Evolutionary conservation across 441 rosid species (phyloP).

Genomic region (Gossypium laxum): DNA sequence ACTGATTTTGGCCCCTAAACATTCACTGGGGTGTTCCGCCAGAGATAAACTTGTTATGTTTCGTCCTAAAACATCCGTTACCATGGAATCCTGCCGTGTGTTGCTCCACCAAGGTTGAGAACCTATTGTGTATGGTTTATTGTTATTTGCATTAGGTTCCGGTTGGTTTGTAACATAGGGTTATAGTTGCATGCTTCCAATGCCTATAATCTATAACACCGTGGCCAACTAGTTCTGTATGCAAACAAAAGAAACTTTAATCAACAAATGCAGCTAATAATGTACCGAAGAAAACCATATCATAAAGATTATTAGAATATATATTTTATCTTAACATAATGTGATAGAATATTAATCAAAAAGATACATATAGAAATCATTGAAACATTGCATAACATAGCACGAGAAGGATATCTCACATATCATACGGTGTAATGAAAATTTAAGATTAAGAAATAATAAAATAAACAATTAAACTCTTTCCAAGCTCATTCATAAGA

Average conservation of each 20-base stretch:
- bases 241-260: neutral
- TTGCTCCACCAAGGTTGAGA: conserved; percentile 31
- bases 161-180: conserved; percentile 8
- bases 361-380: neutral
- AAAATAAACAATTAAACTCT: neutral
- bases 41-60: conserved; percentile 10
- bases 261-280: neutral
- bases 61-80: conserved; percentile 13
- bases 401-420: neutral
- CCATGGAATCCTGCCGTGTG: conserved; percentile 7
- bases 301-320: neutral
- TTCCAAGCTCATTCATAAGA: neutral
- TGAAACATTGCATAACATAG: neutral
- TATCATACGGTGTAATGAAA: neutral
- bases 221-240: neutral
- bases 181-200: conserved; percentile 19
- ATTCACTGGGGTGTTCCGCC: neutral
- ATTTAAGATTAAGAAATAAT: no score
- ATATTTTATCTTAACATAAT: neutral
- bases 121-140: conserved; percentile 1
- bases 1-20: conserved; percentile 17
- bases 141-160: conserved; percentile 14
- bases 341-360: neutral
- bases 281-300: neutral
- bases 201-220: neutral